Evolutionary conservation across 805 yeast species (phyloP), one percentile per base, ranked within the genome.

Genomic region (Torulaspora microellipsoides): DNA sequence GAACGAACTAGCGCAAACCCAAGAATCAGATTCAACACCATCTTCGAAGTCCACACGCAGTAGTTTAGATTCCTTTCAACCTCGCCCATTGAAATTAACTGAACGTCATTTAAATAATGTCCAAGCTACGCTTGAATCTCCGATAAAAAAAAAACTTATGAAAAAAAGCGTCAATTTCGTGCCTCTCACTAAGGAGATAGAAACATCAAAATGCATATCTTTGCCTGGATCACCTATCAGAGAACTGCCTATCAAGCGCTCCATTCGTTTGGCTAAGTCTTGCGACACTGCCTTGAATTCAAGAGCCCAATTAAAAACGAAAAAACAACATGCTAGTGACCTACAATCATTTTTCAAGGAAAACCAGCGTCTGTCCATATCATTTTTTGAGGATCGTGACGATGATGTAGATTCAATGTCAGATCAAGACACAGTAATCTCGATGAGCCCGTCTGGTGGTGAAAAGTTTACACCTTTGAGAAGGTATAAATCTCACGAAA

Each of bases 401-500:
- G 46, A 52, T 10, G 48, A 43, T 13, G 43, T 40, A 30, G 49
- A 43, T 27, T 46, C 47, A 20, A 43, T 39, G 15, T 53, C 58
- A 3, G 61, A 57, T 33, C 58, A 57, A 33, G 58, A 54, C 36
- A 57, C 61, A 3, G 55, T 57, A 4, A 55, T 55, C 8, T 57
- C 59, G 8, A 35, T 42, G 7, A 43, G 51, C 31, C 53, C 53
- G 15, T 36, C 38, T 11, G 27, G 41, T 23, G 43, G 38, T 11
- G 40, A 37, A 12, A 44, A 46, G 30, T 40, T 46, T 14, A 46
- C 42, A 32, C 56, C 59, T 13, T 36, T 64, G 6, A 41, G 66
- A 45, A 56, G 59, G 30, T 64, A 49, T 34, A 61, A 61, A 32
- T 64, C 68, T 3, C 64, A 62, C 43, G 67, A 64, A 40, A 62